Evolutionary conservation across 345 rosid genomes (phyloP), one percentile per base, ranked within the genome.

Genomic region (Turnera subulata): DNA sequence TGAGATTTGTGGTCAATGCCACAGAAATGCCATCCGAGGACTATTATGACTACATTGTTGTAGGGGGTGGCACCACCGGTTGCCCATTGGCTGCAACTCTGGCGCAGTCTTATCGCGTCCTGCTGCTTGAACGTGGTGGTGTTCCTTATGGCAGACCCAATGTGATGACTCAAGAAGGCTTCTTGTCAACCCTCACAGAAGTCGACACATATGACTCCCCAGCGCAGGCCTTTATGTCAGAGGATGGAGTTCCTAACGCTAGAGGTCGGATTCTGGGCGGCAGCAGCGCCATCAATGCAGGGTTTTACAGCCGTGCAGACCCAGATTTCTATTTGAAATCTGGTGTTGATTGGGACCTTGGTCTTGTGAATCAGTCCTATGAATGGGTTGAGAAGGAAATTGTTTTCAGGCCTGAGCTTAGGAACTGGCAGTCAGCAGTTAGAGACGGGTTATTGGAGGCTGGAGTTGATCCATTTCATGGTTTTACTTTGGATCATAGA

Each of bases 221-320:
- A 7, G 84, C 95, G 50, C 95, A 89, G 66, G 69, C 82, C 42
- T 92, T 92, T 65, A 66, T 79, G 7, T 92, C 95, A 1, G 98
- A 83, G 63, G 98, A 92, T 19, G 96, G 98, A 15, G 84, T 92
- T 20, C 98, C 84, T 2, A 86, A 86, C 47, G 82, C 96, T 20
- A 65, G 96, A 51, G 98, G 96, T 0, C 81, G 98, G 2, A 59
- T 89, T 75, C 96, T 89, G 20, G 97, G 98, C 0, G 98, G 98
- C 53, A 86, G 98, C 58, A 92, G 97, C 21, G 40, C 40, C 13
- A 37, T 37, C 8, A 37, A 37, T 37, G 8, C 40, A 37, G 40
- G 40, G 40, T 37, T 37, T 13, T 37, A 37, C 40, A 37, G 40
- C 40, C 8, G 40, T 7, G 72, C 65, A 29, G 86, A n/a, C n/a